phyloP scores from a whole-genome alignment of 495 filamentous ascomycete genomes.

The Penicillium lagena region DNA sequence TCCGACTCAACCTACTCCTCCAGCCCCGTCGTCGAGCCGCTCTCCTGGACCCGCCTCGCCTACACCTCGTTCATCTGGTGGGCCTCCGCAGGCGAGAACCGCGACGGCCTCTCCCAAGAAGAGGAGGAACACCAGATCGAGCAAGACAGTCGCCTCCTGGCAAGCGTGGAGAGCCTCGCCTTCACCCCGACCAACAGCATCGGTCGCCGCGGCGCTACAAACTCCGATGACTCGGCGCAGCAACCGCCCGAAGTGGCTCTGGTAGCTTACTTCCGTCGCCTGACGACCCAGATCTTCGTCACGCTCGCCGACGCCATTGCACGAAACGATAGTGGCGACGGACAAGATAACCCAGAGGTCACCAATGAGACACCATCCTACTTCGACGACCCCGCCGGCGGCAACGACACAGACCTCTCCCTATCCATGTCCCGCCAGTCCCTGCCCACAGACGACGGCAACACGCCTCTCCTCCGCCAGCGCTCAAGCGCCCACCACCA shows the following conservation, averaged over 20 bases:
- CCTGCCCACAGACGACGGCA: conserved; percentile 21
- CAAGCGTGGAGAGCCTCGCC: conserved; percentile 34
- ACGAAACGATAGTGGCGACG: conserved; percentile 48
- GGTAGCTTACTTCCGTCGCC: conserved; percentile 86
- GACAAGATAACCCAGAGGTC: conserved; percentile 6
- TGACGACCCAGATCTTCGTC: conserved; percentile 66
- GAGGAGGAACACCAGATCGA: conserved; percentile 38
- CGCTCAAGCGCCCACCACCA: conserved; percentile 3
- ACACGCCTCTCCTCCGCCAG: conserved; percentile 20
- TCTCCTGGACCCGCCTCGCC: conserved; percentile 83
- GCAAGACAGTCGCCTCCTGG: conserved; percentile 36
- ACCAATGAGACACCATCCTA: conserved; percentile 6
- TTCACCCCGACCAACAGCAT: conserved; percentile 24
- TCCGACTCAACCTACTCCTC: conserved; percentile 41
- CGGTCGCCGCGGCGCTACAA: conserved; percentile 30
- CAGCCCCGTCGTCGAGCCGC: conserved; percentile 59
- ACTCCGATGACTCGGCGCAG: conserved; percentile 28
- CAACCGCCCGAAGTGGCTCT: conserved; percentile 62
- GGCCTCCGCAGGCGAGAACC: conserved; percentile 89
- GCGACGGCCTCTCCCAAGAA: conserved; percentile 41
- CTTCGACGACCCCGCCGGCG: conserved; percentile 9
- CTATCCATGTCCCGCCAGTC: conserved; percentile 24
- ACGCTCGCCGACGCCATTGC: conserved; percentile 52
- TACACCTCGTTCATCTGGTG: conserved; percentile 97
- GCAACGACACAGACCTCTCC: conserved; percentile 11